Percentiles rank a stretch among this genome's conserved stretches.
Evolutionary conservation across 2,329 filamentous ascomycete species (phyloP).

Genomic region (Coniochaeta hoffmannii): DNA sequence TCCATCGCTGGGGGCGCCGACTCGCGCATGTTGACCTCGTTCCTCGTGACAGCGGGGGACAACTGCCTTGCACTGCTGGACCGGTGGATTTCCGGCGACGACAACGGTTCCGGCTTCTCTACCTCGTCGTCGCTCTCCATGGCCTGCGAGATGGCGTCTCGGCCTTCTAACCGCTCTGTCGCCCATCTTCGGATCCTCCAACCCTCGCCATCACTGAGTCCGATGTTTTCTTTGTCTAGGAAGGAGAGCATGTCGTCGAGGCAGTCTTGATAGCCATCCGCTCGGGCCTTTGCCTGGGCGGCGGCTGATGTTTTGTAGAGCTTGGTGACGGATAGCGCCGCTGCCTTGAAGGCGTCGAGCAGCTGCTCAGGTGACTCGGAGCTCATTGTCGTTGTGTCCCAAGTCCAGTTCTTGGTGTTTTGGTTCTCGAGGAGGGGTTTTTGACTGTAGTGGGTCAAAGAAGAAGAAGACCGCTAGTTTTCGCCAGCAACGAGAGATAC

Average conservation of each 20-base stretch:
- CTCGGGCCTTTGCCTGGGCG: constrained; percentile 66
- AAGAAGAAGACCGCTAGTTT: background rate
- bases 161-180: constrained; percentile 56
- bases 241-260: constrained; percentile 83
- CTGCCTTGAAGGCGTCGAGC: constrained; percentile 83
- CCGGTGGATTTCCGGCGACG: constrained; percentile 51
- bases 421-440: constrained; percentile 2
- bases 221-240: constrained; percentile 74
- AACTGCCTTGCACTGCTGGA: constrained; percentile 34
- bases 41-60: constrained; percentile 16
- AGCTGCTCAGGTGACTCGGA: constrained; percentile 54
- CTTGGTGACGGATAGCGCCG: constrained; percentile 89
- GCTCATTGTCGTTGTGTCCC: constrained; percentile 23
- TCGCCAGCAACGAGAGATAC: background rate
- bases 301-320: constrained; percentile 87
- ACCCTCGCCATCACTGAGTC: constrained; percentile 71
- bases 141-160: constrained; percentile 42
- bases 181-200: constrained; percentile 57
- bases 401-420: constrained; percentile 14
- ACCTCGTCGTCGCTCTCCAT: constrained; percentile 50
- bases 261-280: constrained; percentile 88
- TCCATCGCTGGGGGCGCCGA: constrained; percentile 20
- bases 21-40: constrained; percentile 28
- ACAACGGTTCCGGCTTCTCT: constrained; percentile 50
- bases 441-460: background rate